Evolutionary conservation across 2,329 filamentous ascomycete species (phyloP).

Genomic region (Alternaria angustiovoidea): DNA sequence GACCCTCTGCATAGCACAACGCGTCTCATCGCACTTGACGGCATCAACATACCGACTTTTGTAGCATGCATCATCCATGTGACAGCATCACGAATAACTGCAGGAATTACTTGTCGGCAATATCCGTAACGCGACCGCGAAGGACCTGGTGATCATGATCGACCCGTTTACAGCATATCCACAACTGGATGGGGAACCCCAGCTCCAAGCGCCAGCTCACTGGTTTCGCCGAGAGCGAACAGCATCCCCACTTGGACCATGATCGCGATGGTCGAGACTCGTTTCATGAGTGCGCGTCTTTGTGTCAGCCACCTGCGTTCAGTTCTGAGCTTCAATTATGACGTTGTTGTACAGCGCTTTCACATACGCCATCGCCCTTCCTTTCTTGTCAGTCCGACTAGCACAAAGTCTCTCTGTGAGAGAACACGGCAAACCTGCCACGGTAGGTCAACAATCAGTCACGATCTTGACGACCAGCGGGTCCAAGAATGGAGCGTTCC

Average conservation of each 20-base stretch:
- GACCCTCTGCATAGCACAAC: background rate
- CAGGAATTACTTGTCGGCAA: background rate
- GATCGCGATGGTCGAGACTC: constrained; percentile 5
- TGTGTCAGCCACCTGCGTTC: background rate
- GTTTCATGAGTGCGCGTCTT: constrained; percentile 1
- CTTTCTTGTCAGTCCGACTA: background rate
- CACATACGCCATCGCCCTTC: constrained; percentile 43
- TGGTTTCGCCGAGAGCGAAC: constrained; percentile 6
- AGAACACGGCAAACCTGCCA: constrained; percentile 17
- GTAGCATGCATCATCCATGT: constrained; percentile 9
- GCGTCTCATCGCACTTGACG: background rate
- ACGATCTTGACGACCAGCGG: background rate
- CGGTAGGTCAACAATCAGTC: background rate
- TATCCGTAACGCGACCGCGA: constrained; percentile 12
- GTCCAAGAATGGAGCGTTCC: background rate
- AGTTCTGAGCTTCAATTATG: constrained; percentile 1
- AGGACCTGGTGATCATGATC: constrained; percentile 29
- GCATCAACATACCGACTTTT: background rate
- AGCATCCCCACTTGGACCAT: constrained; percentile 7
- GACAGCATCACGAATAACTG: background rate
- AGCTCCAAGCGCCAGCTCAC: constrained; percentile 17
- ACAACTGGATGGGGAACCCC: constrained; percentile 20
- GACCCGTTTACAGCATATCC: constrained; percentile 26
- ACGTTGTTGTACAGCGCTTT: background rate
- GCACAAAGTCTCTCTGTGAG: constrained; percentile 49